Evolutionary conservation across 73 alveolate species (phyloP).

Genomic region (Paramecium sexaurelia): DNA sequence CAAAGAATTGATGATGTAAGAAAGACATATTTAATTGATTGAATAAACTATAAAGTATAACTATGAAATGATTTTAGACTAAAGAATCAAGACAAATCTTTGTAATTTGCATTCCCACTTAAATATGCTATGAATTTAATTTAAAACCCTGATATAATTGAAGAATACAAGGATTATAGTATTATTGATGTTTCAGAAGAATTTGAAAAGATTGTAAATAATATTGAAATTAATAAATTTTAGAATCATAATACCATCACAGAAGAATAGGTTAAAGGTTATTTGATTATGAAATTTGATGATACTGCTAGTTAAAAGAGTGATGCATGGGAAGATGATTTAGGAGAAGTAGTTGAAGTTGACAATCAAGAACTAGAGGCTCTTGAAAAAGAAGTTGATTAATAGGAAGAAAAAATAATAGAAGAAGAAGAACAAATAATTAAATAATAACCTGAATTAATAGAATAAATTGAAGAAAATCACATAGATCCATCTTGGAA

Average conservation of each 20-base stretch:
- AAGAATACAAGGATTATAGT: not conserved
- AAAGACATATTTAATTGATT: not conserved
- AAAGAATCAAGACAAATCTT: not conserved
- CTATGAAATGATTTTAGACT: not conserved
- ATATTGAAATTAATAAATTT: not conserved
- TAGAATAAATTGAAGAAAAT: constrained; percentile 25
- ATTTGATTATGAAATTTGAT: constrained; percentile 28
- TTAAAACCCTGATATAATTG: not conserved
- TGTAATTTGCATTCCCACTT: not conserved
- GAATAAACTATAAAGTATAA: not conserved
- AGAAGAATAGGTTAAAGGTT: constrained; percentile 44
- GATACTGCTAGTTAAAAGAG: not conserved
- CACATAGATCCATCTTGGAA: constrained; percentile 6
- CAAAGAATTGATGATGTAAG: constrained; percentile 27
- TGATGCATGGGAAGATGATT: constrained; percentile 61
- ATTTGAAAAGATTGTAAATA: constrained; percentile 20
- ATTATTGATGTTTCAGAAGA: constrained; percentile 33
- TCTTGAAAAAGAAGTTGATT: constrained; percentile 51
- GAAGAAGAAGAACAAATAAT: constrained; percentile 57
- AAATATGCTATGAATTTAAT: constrained; percentile 1
- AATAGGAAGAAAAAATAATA: constrained; percentile 12
- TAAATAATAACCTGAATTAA: constrained; percentile 21
- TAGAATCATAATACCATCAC: constrained; percentile 20
- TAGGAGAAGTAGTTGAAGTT: constrained; percentile 51
- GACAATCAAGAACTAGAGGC: constrained; percentile 59